A percentile compares a stretch with the other conserved stretches of the same genome.
phyloP scores from a whole-genome alignment of 2,329 filamentous ascomycete genomes.

The Chaetomiaceae sp. region DNA sequence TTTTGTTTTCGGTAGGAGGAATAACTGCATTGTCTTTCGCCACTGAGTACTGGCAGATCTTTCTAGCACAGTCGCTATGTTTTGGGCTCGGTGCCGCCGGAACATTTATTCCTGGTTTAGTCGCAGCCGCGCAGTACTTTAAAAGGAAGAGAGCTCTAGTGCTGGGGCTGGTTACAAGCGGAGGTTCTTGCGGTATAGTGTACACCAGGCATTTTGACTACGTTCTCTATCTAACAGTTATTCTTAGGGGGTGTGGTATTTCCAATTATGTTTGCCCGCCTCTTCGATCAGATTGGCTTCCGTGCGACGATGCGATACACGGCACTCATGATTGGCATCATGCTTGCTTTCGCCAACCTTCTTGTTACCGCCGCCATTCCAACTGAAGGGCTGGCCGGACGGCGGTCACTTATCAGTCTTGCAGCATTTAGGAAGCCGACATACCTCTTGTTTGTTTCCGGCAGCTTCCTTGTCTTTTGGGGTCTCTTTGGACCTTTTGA shows the following conservation, averaged over 20 bases:
- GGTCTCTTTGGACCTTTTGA: slow-evolving; percentile 8
- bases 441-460: slow-evolving; percentile 3
- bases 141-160: neutral
- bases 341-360: slow-evolving; percentile 6
- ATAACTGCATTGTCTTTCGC: slow-evolving; percentile 5
- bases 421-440: neutral
- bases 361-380: neutral
- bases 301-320: slow-evolving; percentile 1
- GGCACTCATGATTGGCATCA: slow-evolving; percentile 3
- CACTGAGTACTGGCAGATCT: slow-evolving; percentile 9
- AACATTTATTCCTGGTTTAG: neutral
- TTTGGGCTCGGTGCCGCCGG: slow-evolving; percentile 6
- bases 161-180: neutral
- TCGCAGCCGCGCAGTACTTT: slow-evolving; percentile 2
- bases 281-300: slow-evolving; percentile 9
- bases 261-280: slow-evolving; percentile 8
- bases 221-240: no score
- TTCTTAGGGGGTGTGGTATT: slow-evolving; percentile 4
- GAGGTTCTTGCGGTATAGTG: slow-evolving; percentile 3
- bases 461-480: slow-evolving; percentile 8
- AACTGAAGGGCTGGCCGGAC: neutral
- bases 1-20: slow-evolving; percentile 8
- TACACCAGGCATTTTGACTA: no score
- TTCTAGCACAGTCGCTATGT: neutral
- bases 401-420: neutral